phyloP scores from a whole-genome alignment of 2,329 filamentous ascomycete genomes.

The Aspergillus piperis region DNA sequence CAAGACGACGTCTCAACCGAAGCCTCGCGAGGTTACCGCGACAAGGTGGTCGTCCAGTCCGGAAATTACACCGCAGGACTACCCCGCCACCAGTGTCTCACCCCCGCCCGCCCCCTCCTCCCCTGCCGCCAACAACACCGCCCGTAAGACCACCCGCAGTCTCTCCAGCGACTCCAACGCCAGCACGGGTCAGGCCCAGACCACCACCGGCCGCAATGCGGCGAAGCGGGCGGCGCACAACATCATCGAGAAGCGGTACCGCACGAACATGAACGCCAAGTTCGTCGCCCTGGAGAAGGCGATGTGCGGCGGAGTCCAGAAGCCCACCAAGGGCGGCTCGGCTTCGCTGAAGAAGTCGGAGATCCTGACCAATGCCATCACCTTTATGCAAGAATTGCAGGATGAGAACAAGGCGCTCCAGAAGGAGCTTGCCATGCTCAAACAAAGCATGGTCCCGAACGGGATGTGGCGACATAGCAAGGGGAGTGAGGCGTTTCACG shows the following conservation, averaged over 20 bases:
- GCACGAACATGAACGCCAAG: constrained; percentile 47
- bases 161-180: constrained; percentile 30
- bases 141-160: constrained; percentile 28
- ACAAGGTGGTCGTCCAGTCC: constrained; percentile 33
- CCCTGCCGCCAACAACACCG: constrained; percentile 11
- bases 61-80: constrained; percentile 30
- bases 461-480: constrained; percentile 28
- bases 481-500: constrained; percentile 7
- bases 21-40: constrained; percentile 15
- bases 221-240: constrained; percentile 45
- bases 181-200: constrained; percentile 21
- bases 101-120: constrained; percentile 8
- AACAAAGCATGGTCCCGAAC: constrained; percentile 29
- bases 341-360: constrained; percentile 42
- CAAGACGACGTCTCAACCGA: constrained; percentile 9
- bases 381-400: constrained; percentile 40
- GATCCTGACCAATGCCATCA: constrained; percentile 39
- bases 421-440: constrained; percentile 36
- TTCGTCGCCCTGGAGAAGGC: constrained; percentile 43
- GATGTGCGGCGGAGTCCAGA: constrained; percentile 31
- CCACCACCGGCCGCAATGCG: constrained; percentile 33
- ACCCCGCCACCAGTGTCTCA: constrained; percentile 19
- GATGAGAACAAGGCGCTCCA: constrained; percentile 36
- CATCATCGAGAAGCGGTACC: constrained; percentile 46
- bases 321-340: constrained; percentile 28